These are phyloP conservation scores for Ustilago shanxiensis DNA, from an alignment of 1,284 basidiomycete species.

Conservation along the genomic window DNA sequence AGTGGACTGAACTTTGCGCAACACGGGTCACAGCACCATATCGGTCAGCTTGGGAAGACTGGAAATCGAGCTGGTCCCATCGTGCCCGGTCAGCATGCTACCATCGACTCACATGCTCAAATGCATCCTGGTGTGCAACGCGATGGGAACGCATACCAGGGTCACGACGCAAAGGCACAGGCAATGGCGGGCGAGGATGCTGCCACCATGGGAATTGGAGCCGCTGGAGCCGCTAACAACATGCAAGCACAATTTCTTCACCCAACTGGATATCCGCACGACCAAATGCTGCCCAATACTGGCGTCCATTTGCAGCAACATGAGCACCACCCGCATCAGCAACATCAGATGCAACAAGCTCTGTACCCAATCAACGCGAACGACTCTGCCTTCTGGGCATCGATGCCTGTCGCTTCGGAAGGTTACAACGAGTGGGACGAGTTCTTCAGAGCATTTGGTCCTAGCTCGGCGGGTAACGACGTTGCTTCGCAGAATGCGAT, in stretches of 20 bases:
- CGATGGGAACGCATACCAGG: background rate
- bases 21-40: background rate
- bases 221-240: background rate
- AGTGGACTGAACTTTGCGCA: background rate
- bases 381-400: constrained; percentile 40
- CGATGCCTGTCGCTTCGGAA: constrained; percentile 47
- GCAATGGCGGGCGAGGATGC: background rate
- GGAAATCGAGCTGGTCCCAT: background rate
- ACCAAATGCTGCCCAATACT: constrained; percentile 8
- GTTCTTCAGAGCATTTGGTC: constrained; percentile 38
- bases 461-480: constrained; percentile 2
- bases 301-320: background rate
- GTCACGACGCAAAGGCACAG: background rate
- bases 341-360: constrained; percentile 17
- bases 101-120: background rate
- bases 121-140: background rate
- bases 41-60: background rate
- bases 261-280: background rate
- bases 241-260: constrained; percentile 12
- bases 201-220: background rate
- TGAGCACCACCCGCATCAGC: constrained; percentile 9
- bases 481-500: constrained; percentile 11
- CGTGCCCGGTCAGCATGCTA: background rate
- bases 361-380: constrained; percentile 36
- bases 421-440: constrained; percentile 43